These are phyloP conservation scores for Hamigera avellanea DNA, from an alignment of 495 filamentous ascomycete genomes.

Conservation along the genomic window DNA sequence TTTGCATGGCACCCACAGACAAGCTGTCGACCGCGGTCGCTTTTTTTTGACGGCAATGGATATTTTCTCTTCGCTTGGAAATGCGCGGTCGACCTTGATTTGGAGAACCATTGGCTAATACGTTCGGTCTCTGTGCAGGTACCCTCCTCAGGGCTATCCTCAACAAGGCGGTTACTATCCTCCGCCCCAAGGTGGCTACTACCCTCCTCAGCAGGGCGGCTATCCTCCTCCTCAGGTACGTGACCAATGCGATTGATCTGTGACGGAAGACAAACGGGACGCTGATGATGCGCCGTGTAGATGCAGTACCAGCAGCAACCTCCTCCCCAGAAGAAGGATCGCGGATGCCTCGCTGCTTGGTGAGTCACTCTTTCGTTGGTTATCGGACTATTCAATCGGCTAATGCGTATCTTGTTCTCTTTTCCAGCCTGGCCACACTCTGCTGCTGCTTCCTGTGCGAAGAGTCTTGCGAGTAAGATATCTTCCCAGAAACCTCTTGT, in stretches of 20 bases:
- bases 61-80: too few relatives aligned
- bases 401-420: slow-evolving; percentile 1
- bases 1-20: too few relatives aligned
- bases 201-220: slow-evolving; percentile 2
- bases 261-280: slow-evolving; percentile 1
- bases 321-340: slow-evolving; percentile 29
- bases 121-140: too few relatives aligned
- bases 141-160: too few relatives aligned
- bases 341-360: slow-evolving; percentile 44
- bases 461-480: slow-evolving; percentile 58
- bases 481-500: too few relatives aligned
- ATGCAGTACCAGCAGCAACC: slow-evolving; percentile 50
- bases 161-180: background rate
- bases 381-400: background rate
- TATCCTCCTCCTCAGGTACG: slow-evolving; percentile 9
- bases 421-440: slow-evolving; percentile 40
- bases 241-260: slow-evolving; percentile 3
- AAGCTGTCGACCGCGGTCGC: too few relatives aligned
- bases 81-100: background rate
- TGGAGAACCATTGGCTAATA: too few relatives aligned
- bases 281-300: slow-evolving; percentile 1
- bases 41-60: too few relatives aligned
- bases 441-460: slow-evolving; percentile 60
- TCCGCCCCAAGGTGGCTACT: slow-evolving; percentile 11
- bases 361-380: slow-evolving; percentile 10